Conservation (phyloP, 164 flowering plant genomes). For the Vitis labrusca region DNA sequence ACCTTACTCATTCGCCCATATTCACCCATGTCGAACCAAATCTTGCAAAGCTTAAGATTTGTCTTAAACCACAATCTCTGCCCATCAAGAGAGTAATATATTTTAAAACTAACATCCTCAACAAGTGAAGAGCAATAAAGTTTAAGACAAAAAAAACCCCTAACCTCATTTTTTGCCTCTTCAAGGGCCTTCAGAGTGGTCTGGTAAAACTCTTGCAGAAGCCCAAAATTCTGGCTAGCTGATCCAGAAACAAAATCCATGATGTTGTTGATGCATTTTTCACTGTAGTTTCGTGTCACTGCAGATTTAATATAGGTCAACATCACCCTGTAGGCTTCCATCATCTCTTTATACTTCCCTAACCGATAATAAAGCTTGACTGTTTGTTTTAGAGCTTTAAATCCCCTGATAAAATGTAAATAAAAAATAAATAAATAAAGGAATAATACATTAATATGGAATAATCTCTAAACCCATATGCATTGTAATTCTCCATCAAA, state of each 20-base stretch:
- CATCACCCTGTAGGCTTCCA: slow-evolving; percentile 97
- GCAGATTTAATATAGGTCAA: slow-evolving; percentile 96
- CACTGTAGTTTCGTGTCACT: slow-evolving; percentile 96
- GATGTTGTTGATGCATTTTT: slow-evolving; percentile 94
- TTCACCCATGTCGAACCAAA: slow-evolving; percentile 98
- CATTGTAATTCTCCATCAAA: too few relatives aligned
- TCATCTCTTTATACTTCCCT: slow-evolving; percentile 90
- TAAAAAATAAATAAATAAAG: background rate
- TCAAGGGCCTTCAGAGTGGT: slow-evolving; percentile 95
- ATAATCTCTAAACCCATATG: too few relatives aligned
- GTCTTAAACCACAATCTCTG: slow-evolving; percentile 99
- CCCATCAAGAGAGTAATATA: slow-evolving; percentile 10
- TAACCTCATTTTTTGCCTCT: slow-evolving; percentile 99
- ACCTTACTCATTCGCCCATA: slow-evolving; percentile 99
- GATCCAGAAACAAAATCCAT: slow-evolving; percentile 99
- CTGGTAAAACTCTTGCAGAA: slow-evolving; percentile 91
- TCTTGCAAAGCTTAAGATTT: slow-evolving; percentile 96
- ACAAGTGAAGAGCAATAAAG: background rate
- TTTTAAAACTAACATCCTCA: background rate
- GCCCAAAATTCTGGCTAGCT: slow-evolving; percentile 88
- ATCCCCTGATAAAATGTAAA: slow-evolving; percentile 63
- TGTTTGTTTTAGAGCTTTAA: slow-evolving; percentile 95
- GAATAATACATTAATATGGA: background rate
- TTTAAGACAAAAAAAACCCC: background rate
- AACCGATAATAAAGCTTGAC: slow-evolving; percentile 93